phyloP scores from a whole-genome alignment of 139 green algal genomes.

The Coccomyxa sp. region DNA sequence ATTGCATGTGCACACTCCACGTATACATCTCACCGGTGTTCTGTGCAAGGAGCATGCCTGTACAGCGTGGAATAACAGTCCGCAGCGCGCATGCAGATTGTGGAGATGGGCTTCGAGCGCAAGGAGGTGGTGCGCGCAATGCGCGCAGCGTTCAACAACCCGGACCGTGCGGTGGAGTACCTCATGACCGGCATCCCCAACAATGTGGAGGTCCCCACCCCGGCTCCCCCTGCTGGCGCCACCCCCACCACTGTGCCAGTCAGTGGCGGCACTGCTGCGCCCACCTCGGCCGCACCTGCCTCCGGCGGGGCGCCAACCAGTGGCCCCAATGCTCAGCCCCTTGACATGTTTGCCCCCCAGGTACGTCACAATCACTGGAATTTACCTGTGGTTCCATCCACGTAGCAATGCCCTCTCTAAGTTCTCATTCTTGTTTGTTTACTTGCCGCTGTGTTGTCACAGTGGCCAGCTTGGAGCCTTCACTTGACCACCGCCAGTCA shows the following conservation, averaged over 20 bases:
- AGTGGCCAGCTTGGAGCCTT: no score
- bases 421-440: no score
- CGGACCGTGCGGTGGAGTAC: constrained; percentile 98
- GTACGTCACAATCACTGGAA: not conserved
- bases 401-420: no score
- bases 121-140: constrained; percentile 80
- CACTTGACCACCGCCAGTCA: no score
- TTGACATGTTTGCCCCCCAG: constrained; percentile 87
- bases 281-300: constrained; percentile 14
- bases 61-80: no score
- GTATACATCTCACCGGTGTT: no score
- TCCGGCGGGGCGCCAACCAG: not conserved
- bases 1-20: no score
- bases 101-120: constrained; percentile 91
- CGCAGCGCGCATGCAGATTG: constrained; percentile 45
- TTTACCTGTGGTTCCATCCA: not conserved
- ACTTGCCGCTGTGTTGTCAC: no score
- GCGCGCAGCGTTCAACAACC: constrained; percentile 98
- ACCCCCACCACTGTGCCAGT: constrained; percentile 1
- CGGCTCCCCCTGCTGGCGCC: constrained; percentile 11
- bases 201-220: not conserved
- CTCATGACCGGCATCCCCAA: constrained; percentile 88
- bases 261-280: constrained; percentile 14
- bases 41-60: no score
- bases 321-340: constrained; percentile 65